Evolutionary conservation across 306 rosid species (phyloP).

Genomic region (Urtica urens): DNA sequence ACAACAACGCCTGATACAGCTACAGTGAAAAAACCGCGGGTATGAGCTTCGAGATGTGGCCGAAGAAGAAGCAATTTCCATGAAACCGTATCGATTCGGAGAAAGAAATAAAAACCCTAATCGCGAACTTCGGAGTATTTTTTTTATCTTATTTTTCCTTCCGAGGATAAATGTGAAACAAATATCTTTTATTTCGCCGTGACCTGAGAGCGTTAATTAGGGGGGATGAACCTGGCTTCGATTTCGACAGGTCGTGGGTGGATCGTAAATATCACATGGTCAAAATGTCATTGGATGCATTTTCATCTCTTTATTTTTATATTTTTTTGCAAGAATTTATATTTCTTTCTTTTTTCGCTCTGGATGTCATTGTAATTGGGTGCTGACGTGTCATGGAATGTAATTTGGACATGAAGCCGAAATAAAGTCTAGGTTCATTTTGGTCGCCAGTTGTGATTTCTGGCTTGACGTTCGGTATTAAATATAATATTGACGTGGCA

Average conservation of each 20-base stretch:
- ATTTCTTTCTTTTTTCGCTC: no score
- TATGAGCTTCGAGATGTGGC: slow-evolving; percentile 16
- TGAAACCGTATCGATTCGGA: neutral
- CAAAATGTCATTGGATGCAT: no score
- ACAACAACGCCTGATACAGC: slow-evolving; percentile 37
- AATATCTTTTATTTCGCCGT: neutral
- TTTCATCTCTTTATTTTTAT: no score
- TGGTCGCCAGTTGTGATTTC: no score
- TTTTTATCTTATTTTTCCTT: neutral
- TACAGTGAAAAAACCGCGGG: slow-evolving; percentile 32
- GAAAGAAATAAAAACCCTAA: neutral
- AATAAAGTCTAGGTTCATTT: slow-evolving; percentile 16
- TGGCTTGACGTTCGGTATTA: no score
- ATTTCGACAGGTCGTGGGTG: slow-evolving; percentile 5
- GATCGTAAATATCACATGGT: slow-evolving; percentile 8
- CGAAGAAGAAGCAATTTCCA: slow-evolving; percentile 35
- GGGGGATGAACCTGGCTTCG: slow-evolving; percentile 14
- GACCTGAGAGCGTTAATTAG: neutral
- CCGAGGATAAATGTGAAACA: neutral
- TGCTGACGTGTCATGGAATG: neutral
- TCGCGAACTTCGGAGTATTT: neutral
- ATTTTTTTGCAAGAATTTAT: no score
- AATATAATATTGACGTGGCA: neutral
- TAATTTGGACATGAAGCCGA: neutral
- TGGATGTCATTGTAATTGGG: no score